Base-by-base conservation (phyloP, 1,284 basidiomycete species). In the Papiliotrema fonsecae region DNA sequence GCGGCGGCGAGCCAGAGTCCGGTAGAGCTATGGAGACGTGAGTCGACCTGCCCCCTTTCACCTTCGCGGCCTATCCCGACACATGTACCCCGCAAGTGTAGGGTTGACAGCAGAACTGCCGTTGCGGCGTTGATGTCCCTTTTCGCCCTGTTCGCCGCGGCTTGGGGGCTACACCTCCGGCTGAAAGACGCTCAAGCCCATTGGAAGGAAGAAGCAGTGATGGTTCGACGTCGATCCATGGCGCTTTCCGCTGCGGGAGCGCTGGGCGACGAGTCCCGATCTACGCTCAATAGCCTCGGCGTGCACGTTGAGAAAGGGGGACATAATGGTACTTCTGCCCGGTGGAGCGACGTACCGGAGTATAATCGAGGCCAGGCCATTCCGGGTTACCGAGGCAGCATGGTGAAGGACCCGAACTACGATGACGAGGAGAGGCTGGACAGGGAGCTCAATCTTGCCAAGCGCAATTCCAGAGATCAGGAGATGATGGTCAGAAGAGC, bases 21-120 rank as follows among this genome's bases (percentile, higher is more conserved):
- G 69, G 69, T 24, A 57, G 58, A 41, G 67, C 66, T 3, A 70
- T 70, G 67, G 62, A 65, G 39, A 65, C 65, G 66, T 67, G 38
- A 56, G 67, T 61, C n/a, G 4, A 11, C 4, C 19, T 10, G 11
- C 14, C 6, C 30, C 16, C 9, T 9, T 37, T 28, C 32, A 47
- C 41, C 18, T 10, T 25, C 16, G 19, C 32, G 16, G n/a, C 24
- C 16, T 18, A 7, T 16, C 24, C 31, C 9, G 6, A 34, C 41
- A 19, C n/a, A n/a, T 9, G 7, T 27, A n/a, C n/a, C n/a, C n/a
- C n/a, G 5, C 27, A 32, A 30, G 19, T 7, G 32, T 45, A 16
- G 35, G 18, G 26, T 35, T 45, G 36, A 35, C 24, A 16, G 28
- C 30, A 69, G 67, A 11, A 63, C 62, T 24, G 69, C 64, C n/a